These are phyloP conservation scores for Cornus kousa DNA, from an alignment of 148 eudicot species.

Conservation along the genomic window DNA sequence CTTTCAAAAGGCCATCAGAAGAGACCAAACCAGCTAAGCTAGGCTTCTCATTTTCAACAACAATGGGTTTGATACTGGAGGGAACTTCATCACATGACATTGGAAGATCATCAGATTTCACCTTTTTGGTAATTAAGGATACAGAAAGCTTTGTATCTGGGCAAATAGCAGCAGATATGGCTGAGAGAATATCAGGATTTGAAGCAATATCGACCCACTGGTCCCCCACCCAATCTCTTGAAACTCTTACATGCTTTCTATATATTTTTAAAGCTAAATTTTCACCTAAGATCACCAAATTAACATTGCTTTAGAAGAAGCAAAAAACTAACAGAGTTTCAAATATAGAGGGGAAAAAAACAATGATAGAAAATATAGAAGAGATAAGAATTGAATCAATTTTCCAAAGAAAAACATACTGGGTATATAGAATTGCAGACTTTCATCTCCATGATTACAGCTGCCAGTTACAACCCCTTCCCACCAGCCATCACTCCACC, in stretches of 20 bases:
- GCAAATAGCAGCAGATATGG: slow-evolving; percentile 31
- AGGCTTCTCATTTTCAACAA: slow-evolving; percentile 29
- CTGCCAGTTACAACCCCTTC: slow-evolving; percentile 73
- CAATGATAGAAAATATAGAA: not conserved
- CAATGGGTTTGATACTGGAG: slow-evolving; percentile 23
- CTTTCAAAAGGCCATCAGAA: slow-evolving; percentile 13
- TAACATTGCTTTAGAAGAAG: slow-evolving; percentile 5
- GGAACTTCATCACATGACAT: slow-evolving; percentile 20
- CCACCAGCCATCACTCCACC: slow-evolving; percentile 99
- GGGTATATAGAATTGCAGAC: slow-evolving; percentile 60
- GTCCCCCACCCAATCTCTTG: slow-evolving; percentile 78
- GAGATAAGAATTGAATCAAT: not conserved
- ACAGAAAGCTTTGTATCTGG: slow-evolving; percentile 30
- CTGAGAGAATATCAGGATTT: slow-evolving; percentile 48
- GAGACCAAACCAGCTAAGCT: slow-evolving; percentile 27
- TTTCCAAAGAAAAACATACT: slow-evolving; percentile 33
- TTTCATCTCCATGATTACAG: slow-evolving; percentile 29
- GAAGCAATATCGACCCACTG: slow-evolving; percentile 63
- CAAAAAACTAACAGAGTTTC: not conserved
- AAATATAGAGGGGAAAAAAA: not conserved
- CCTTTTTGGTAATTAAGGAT: slow-evolving; percentile 37
- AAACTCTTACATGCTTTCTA: slow-evolving; percentile 55
- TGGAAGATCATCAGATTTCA: slow-evolving; percentile 30
- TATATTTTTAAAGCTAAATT: slow-evolving; percentile 47
- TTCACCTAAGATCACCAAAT: slow-evolving; percentile 54